Base-by-base conservation (phyloP, 192 early-diverging fungal species). In the Rhizoclosmatium sp. region DNA sequence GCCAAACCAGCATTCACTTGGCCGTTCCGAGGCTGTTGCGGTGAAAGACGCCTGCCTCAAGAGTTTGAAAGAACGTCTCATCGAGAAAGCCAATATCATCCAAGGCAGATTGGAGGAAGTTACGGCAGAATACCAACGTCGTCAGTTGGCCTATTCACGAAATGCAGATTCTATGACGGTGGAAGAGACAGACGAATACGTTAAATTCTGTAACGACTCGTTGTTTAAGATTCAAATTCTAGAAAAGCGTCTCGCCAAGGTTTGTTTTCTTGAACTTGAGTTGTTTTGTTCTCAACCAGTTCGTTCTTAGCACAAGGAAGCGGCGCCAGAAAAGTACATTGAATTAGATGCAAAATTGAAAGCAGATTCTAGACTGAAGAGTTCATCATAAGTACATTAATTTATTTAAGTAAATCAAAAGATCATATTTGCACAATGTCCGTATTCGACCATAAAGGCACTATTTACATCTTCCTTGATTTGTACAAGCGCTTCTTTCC, bases 31-130 rank as follows among this genome's bases (percentile, higher is more conserved):
- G 60, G 82, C 86, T 7, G 5, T 83, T 21, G 41, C 76, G 3
- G 84, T 89, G 2, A 86, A 86, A 67, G 85, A 90, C 40, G 83
- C 87, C 10, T 90, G 87, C 66, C 76, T 90, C 23, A 87, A 86
- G 71, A 71, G 61, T 60, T 68, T 89, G 31, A 86, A 86, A 39
- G 87, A 90, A 65, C 72, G 89, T 16, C 75, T 89, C 16, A 82
- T 89, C 23, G 89, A 90, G 66, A 90, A 90, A 67, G 86, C 84
- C 62, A 87, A 84, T 78, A 90, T 90, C 65, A 88, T 90, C 16
- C 89, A 90, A 66, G 69, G 78, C 40, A 79, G 87, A 14, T 71
- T 89, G 42, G 89, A 90, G 67, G 87, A 90, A 72, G 83, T 87
- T 0, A 86, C 85, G 1, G 87, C 81, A 9, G 89, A 87, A 61